Evolutionary conservation across 805 yeast species (phyloP), one percentile per base, ranked within the genome.

Genomic region (Candida chauliodis): DNA sequence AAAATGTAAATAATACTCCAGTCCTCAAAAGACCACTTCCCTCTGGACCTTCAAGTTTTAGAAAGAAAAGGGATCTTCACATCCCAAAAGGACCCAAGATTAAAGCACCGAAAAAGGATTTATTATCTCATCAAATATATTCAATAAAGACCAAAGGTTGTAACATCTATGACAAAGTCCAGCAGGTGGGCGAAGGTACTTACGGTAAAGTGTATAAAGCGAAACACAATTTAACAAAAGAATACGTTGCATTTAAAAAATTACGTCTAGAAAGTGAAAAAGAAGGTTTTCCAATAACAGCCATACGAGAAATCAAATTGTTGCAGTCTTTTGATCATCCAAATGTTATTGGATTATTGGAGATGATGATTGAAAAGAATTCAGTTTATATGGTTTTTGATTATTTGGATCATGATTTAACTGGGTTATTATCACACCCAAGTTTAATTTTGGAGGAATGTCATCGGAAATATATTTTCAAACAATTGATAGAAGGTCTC

Each of bases 151-250:
- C 37, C 2, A 51, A 63, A 21, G 42, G 57, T 5, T 49, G 58
- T 1, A 71, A 71, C 9, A 55, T 75, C 2, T 88, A 84, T 57
- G 81, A 82, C 46, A 69, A 90, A 38, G 77, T 86, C 1, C 73
- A 77, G 28, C 98, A 93, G 55, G 98, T 93, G 4, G 99, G 99
- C n/a, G 98, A 93, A 61, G 99, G 99, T 8, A 93, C 98, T 0
- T 93, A 93, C 58, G 99, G 99, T 14, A 89, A 87, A 56, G 99
- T 93, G 15, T 89, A 84, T 65, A 88, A 89, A 55, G 96, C 96
- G 0, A 70, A 68, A 34, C 89, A 93, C 56, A 62, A 63, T 11
- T 65, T 76, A 4, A 86, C 96, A 0, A 72, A 76, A 2, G 79
- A 76, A 41, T 64, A 74, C 47, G 93, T 89, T n/a, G 99, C 99